These are phyloP conservation scores for Apiotrichum veenhuisii DNA, from an alignment of 1,284 basidiomycete species.

Conservation along the genomic window DNA sequence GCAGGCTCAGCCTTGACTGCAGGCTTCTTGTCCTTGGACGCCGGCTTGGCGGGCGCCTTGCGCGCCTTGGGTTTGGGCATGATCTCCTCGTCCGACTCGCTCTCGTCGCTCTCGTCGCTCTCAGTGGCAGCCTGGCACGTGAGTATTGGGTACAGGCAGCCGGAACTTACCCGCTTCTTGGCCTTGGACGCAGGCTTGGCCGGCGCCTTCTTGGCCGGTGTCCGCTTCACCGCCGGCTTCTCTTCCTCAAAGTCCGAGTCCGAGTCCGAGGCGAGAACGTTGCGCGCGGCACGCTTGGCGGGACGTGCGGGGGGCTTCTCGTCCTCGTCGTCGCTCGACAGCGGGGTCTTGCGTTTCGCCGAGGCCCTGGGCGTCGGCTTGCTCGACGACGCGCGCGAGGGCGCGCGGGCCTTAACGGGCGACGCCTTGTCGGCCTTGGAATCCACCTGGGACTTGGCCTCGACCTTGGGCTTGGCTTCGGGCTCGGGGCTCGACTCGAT, in stretches of 20 bases:
- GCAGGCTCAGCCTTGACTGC: conserved; percentile 19
- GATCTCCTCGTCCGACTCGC: conserved; percentile 28
- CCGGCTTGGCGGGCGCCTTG: conserved; percentile 11
- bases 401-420: neutral
- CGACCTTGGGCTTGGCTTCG: conserved; percentile 11
- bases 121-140: conserved; percentile 9
- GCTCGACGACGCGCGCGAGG: neutral
- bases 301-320: neutral
- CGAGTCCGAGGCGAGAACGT: conserved; percentile 5
- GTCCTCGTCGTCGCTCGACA: conserved; percentile 8
- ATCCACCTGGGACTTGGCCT: neutral
- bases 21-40: conserved; percentile 10
- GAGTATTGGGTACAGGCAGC: neutral
- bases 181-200: conserved; percentile 42
- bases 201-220: conserved; percentile 5
- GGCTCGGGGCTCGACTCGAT: conserved; percentile 10
- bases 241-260: conserved; percentile 33
- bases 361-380: neutral
- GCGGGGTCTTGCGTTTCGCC: conserved; percentile 10
- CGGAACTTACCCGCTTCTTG: conserved; percentile 30
- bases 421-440: neutral
- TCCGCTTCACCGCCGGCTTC: conserved; percentile 22
- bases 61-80: conserved; percentile 26
- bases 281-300: conserved; percentile 7
- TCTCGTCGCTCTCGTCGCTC: conserved; percentile 40